Evolutionary conservation across 2,329 filamentous ascomycete genomes (phyloP), one percentile per base, ranked within the genome.

Genomic region (Gremmenia infestans): DNA sequence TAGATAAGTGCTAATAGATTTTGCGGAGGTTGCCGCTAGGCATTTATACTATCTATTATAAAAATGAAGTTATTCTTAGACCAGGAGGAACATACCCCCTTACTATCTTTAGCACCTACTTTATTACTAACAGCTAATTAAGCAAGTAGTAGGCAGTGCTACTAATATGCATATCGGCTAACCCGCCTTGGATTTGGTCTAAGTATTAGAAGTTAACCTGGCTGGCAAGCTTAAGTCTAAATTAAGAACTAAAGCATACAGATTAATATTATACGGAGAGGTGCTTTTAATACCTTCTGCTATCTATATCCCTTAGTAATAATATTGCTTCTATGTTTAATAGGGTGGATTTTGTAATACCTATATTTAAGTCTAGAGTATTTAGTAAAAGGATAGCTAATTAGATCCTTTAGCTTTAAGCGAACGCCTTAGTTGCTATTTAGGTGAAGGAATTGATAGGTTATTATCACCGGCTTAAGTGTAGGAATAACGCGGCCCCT

Each of bases 1-100:
- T 25, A 25, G n/a, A 48, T 35, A 48, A 48, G 25, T 48, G 46
- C 46, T 35, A 9, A 15, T 23, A 17, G 46, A 48, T 48, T 35
- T 48, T 15, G 3, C 9, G 8, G 23, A 48, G 25, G 46, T 48
- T 11, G 5, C 46, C 17, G 25, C 8, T 48, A 14, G 46, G 46
- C 25, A 48, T 48, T 12, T 28, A 28, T 43, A 35, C 42, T 9
- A 11, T 14, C 7, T 22, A 28, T n/a, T 37, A 15, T 12, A 35
- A 25, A 46, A 53, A 53, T 53, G 35, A 48, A 53, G 43, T 53
- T 53, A 53, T 53, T 48, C 51, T 53, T 11, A 48, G 5, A 25
- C 25, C 5, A n/a, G 36, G 2, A 39, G 36, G 5, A 39, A 39
- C 3, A 39, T 12, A 12, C 11, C 15, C 36, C 11, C 36, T 32